Evolutionary conservation across 208 protist species (phyloP).

Genomic region (Trypanosoma melophagium): DNA sequence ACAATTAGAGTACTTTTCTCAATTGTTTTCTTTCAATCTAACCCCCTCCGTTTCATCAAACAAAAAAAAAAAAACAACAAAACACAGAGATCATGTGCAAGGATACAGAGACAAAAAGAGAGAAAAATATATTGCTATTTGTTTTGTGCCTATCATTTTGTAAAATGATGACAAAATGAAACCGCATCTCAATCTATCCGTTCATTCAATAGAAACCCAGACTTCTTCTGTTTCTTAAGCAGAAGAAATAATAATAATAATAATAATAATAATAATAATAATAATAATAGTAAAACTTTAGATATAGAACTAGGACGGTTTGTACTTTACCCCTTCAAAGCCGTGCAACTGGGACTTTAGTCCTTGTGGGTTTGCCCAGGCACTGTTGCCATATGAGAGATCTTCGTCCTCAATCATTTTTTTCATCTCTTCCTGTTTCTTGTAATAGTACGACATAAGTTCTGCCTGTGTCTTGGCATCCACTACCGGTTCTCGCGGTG

Average conservation of each 20-base stretch:
- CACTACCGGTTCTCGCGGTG: slow-evolving; percentile 81
- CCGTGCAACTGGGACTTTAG: slow-evolving; percentile 88
- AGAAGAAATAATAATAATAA: not conserved
- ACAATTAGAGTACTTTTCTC: too few species aligned
- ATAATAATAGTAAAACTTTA: not conserved
- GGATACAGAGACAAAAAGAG: too few species aligned
- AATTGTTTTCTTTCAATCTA: too few species aligned
- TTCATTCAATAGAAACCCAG: too few species aligned
- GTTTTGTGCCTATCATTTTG: too few species aligned
- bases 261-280: slow-evolving; percentile 7
- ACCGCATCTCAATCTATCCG: too few species aligned
- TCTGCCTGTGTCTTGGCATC: slow-evolving; percentile 83
- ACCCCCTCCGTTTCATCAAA: too few species aligned
- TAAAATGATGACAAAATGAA: too few species aligned
- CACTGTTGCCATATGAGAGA: slow-evolving; percentile 84
- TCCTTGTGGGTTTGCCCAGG: slow-evolving; percentile 88
- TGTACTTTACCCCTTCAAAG: slow-evolving; percentile 72
- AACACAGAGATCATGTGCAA: too few species aligned
- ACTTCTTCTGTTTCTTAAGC: not conserved
- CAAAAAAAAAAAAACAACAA: too few species aligned
- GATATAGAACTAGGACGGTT: slow-evolving; percentile 3
- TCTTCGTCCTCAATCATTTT: slow-evolving; percentile 92
- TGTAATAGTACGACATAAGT: slow-evolving; percentile 91
- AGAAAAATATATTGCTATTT: too few species aligned
- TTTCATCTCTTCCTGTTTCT: slow-evolving; percentile 93